These are phyloP conservation scores for Diutina pseudorugosa DNA, from an alignment of 1,139 yeast genomes.

Conservation along the genomic window DNA sequence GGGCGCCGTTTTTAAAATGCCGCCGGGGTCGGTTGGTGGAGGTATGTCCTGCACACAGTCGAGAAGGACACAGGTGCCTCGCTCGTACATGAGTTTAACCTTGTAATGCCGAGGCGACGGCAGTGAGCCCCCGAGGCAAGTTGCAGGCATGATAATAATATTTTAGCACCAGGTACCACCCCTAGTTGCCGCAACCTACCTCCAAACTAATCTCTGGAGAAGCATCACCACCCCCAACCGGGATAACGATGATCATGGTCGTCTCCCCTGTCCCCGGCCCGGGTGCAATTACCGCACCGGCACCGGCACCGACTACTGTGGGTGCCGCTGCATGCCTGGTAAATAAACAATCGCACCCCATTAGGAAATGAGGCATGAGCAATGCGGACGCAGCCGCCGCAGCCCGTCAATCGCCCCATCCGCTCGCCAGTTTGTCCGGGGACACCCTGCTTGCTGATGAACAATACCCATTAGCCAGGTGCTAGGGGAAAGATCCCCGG, in stretches of 20 bases:
- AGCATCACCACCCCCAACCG: no score
- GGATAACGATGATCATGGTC: no score
- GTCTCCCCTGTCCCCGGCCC: no score
- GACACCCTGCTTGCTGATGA: no score
- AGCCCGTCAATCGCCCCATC: not conserved
- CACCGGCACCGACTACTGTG: not conserved
- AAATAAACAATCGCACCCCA: not conserved
- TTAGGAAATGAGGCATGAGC: not conserved
- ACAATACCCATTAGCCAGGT: no score
- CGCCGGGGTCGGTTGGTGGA: not conserved
- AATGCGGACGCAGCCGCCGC: not conserved
- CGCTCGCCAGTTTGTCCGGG: not conserved
- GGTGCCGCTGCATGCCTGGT: not conserved
- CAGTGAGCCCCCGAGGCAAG: not conserved
- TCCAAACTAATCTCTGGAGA: no score
- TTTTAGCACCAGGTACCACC: no score
- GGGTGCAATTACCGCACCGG: not conserved
- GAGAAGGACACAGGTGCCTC: not conserved
- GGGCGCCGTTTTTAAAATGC: not conserved
- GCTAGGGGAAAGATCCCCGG: no score
- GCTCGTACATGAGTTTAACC: not conserved
- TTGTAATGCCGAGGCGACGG: not conserved
- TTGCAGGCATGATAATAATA: no score
- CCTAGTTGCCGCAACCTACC: no score
- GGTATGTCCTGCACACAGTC: not conserved